These are phyloP conservation scores for Paspalum vaginatum DNA, from an alignment of 176 grass and related monocot genomes.

Conservation along the genomic window DNA sequence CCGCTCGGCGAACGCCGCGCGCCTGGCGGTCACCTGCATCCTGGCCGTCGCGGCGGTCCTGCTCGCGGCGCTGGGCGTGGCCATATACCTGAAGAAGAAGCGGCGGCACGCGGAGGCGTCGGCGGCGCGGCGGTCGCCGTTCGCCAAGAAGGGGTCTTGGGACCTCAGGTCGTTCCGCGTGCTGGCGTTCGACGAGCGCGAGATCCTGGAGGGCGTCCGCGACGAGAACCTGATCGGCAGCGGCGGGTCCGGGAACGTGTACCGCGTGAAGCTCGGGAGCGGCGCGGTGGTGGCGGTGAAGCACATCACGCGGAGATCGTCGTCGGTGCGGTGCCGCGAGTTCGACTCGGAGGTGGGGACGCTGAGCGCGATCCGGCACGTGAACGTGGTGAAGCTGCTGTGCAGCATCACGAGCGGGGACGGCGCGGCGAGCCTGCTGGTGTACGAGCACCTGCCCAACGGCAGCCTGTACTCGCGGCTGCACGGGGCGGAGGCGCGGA, in stretches of 20 bases:
- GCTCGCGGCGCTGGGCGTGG: constrained; percentile 55
- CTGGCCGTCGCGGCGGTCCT: constrained; percentile 42
- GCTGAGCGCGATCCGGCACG: constrained; percentile 77
- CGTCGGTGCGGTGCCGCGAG: constrained; percentile 63
- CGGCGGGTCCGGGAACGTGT: constrained; percentile 89
- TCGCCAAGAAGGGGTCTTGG: constrained; percentile 72
- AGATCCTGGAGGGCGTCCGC: constrained; percentile 68
- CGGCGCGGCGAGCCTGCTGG: constrained; percentile 72
- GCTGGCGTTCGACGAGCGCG: constrained; percentile 75
- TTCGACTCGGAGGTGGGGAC: constrained; percentile 92
- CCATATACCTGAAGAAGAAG: constrained; percentile 55
- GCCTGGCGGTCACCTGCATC: constrained; percentile 57
- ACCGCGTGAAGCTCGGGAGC: constrained; percentile 63
- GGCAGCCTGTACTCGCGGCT: constrained; percentile 75
- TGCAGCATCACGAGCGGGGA: constrained; percentile 86
- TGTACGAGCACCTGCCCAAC: constrained; percentile 96
- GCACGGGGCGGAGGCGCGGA: constrained; percentile 37
- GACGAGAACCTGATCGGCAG: constrained; percentile 85
- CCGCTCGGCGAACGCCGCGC: constrained; percentile 18
- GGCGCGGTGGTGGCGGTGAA: constrained; percentile 76
- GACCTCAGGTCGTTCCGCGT: constrained; percentile 79
- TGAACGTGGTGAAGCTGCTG: constrained; percentile 93
- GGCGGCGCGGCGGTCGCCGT: neutral
- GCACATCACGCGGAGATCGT: constrained; percentile 62
- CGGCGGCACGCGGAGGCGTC: constrained; percentile 20